Evolutionary conservation across 495 filamentous ascomycete species (phyloP).

Genomic region (Penicillium nucicola): DNA sequence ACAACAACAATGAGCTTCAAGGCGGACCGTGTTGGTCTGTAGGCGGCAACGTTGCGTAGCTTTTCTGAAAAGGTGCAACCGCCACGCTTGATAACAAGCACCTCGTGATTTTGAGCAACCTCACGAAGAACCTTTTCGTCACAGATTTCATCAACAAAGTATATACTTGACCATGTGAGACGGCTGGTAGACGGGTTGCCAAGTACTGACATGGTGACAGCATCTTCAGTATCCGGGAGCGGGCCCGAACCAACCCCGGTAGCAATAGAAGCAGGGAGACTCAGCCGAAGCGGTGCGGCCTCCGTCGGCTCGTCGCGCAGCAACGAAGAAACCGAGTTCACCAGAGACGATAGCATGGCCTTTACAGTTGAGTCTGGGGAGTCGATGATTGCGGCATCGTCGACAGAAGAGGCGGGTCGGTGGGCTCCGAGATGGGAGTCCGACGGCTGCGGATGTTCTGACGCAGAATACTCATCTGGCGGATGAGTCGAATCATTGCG

Average conservation of each 20-base stretch:
- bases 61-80: constrained; percentile 84
- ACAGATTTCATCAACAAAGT: constrained; percentile 70
- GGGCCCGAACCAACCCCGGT: constrained; percentile 74
- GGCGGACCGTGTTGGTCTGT: constrained; percentile 52
- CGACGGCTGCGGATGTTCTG: constrained; percentile 16
- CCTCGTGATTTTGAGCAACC: constrained; percentile 63
- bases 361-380: constrained; percentile 46
- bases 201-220: constrained; percentile 38
- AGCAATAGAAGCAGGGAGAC: constrained; percentile 66
- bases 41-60: constrained; percentile 76
- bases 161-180: constrained; percentile 67
- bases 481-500: constrained; percentile 38
- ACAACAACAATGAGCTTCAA: constrained; percentile 84
- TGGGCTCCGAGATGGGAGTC: constrained; percentile 14
- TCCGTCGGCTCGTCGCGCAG: constrained; percentile 41
- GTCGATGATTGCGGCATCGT: constrained; percentile 28
- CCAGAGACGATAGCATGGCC: constrained; percentile 51
- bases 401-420: constrained; percentile 15
- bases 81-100: constrained; percentile 81
- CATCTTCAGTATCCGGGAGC: constrained; percentile 64
- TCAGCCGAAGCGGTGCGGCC: constrained; percentile 35
- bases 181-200: constrained; percentile 38
- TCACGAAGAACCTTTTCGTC: constrained; percentile 55
- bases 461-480: constrained; percentile 26
- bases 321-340: constrained; percentile 56